Percentiles rank a stretch among this genome's conserved stretches.
These are phyloP conservation scores for Colletotrichum costaricense DNA, from an alignment of 2,329 filamentous ascomycete genomes.

Conservation along the genomic window DNA sequence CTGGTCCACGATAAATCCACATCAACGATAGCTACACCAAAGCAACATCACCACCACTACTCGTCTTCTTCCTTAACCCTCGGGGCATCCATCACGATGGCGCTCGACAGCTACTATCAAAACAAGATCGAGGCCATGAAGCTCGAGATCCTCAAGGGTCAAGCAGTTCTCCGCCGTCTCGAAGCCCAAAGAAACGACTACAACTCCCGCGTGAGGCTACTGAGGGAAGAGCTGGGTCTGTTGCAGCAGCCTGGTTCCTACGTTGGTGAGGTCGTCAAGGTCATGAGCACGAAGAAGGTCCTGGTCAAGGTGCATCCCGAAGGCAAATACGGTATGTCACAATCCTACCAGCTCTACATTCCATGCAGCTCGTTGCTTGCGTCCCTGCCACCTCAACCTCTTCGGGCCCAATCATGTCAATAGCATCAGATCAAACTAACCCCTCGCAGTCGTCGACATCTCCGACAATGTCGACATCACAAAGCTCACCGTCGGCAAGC, in stretches of 20 bases:
- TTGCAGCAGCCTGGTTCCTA: conserved; percentile 98
- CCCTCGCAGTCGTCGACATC: conserved; percentile 85
- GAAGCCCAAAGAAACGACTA: conserved; percentile 99
- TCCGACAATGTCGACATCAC: conserved; percentile 92
- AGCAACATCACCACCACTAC: not conserved
- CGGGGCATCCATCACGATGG: conserved; percentile 74
- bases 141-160: conserved; percentile 99
- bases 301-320: conserved; percentile 99
- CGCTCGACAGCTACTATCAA: conserved; percentile 98
- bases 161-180: conserved; percentile 91
- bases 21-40: not conserved
- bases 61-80: conserved; percentile 29
- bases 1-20: not conserved
- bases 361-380: not conserved
- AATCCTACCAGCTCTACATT: not conserved
- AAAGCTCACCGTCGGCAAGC: conserved; percentile 97
- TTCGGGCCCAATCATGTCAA: not conserved
- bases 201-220: conserved; percentile 94
- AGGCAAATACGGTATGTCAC: conserved; percentile 92
- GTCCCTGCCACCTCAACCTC: not conserved
- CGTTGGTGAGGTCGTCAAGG: conserved; percentile 99
- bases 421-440: not conserved
- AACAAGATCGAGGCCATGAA: conserved; percentile 99
- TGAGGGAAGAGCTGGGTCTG: conserved; percentile 94
- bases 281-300: conserved; percentile 99